Conservation (phyloP, 2,329 filamentous ascomycete species). For the Fusarium chlamydosporum region DNA sequence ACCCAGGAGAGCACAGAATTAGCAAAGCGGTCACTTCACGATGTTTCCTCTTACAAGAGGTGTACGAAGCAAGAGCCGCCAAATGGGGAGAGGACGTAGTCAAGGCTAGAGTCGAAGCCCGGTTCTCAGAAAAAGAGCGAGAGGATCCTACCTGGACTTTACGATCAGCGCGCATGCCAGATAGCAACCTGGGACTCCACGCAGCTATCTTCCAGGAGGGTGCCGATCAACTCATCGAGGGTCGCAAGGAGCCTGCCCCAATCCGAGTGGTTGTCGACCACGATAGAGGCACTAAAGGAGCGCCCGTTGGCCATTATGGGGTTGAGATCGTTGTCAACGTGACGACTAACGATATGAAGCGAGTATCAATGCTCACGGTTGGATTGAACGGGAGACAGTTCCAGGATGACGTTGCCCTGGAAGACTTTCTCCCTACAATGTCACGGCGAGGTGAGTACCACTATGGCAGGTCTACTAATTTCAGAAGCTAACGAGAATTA, state of each 20-base stretch:
- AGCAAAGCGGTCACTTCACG: conserved; percentile 70
- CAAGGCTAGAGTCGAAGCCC: conserved; percentile 87
- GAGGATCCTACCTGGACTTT: conserved; percentile 86
- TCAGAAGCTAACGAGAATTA: conserved; percentile 58
- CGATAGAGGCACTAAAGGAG: conserved; percentile 74
- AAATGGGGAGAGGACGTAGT: conserved; percentile 87
- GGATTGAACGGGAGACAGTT: conserved; percentile 80
- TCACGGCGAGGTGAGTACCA: conserved; percentile 75
- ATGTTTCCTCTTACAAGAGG: conserved; percentile 79
- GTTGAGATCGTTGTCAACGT: conserved; percentile 80
- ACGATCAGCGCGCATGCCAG: conserved; percentile 75
- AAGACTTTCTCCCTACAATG: conserved; percentile 81
- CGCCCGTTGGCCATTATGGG: conserved; percentile 75
- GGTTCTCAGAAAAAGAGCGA: conserved; percentile 86
- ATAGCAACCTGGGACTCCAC: conserved; percentile 70
- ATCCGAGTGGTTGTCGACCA: conserved; percentile 82
- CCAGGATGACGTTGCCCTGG: conserved; percentile 78
- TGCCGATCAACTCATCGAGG: conserved; percentile 71
- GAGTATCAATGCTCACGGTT: conserved; percentile 65
- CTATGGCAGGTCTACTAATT: not conserved
- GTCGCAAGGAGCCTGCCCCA: conserved; percentile 75
- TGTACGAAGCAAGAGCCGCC: conserved; percentile 81
- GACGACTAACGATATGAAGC: conserved; percentile 65
- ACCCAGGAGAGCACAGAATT: conserved; percentile 59
- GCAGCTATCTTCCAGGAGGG: conserved; percentile 81